Evolutionary conservation across 1,284 basidiomycete species (phyloP), one percentile per base, ranked within the genome.

Genomic region (Leucoagaricus sp.): DNA sequence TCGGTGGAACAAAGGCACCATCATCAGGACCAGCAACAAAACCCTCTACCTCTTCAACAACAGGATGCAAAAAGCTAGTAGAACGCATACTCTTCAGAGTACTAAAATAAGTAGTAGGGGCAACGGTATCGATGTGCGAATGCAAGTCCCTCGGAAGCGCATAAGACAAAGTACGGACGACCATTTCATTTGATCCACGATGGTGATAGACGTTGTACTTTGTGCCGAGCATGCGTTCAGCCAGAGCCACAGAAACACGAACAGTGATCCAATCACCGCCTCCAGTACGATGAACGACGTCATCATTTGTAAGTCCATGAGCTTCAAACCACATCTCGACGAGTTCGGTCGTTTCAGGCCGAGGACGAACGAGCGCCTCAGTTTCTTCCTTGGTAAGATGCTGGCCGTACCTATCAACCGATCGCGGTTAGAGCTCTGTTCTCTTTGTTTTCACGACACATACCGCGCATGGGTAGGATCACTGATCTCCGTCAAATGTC

Each of bases 301-400:
- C 49, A 41, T 51, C 55, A 28, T 50, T 13, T 15, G n/a, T 60
- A 48, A 86, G 69, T 10, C 79, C 85, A 57, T 84, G 73, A 2
- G 72, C 74, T 0, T 68, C 71, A 6, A 89, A 69, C 86, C 87
- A 89, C 34, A 74, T 72, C 34, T 76, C 72, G 50, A 88, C 83
- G 0, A 67, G 64, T 15, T 72, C 66, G 10, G 81, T 52, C 34
- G 79, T 77, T 56, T 80, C 74, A 0, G 75, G 71, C 52, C 77
- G 72, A 0, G 86, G 85, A 2, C 76, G 72, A 55, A 83, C 75
- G 17, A 86, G 66, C 2, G 63, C 70, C 17, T 83, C 78, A 10
- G 81, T 76, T 62, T 86, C 80, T 51, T 80, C 81, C 64, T 84
- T 82, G 17, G 82, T 77, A 44, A 89, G 71, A 65, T 89, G 82